Evolutionary conservation across 768 basidiomycete species (phyloP), one percentile per base, ranked within the genome.

Genomic region (Nevesoporus exiguus): DNA sequence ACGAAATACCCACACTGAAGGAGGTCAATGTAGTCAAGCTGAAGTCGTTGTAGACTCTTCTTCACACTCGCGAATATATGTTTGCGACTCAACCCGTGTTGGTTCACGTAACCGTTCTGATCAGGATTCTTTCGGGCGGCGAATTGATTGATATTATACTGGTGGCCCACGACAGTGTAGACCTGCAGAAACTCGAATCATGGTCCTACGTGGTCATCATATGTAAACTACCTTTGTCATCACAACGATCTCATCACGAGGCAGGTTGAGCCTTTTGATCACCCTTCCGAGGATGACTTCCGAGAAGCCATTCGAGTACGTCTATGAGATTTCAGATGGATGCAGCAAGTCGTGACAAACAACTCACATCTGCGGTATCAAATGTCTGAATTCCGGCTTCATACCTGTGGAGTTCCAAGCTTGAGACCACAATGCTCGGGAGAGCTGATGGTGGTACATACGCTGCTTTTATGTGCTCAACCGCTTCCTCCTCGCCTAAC

Each of bases 181-280:
- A 73, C 66, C 75, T 76, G 58, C 25, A 42, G 34, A 21, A 22
- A 34, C 25, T 25, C 27, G 8, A 21, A 30, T 42, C 8, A 21
- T 15, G 8, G 14, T 33, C 37, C 29, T 30, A 34, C 41, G 37
- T 40, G 25, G 45, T 15, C 22, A 22, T 25, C 11, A 29, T 8
- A 43, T 11, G 40, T 4, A 27, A 39, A 52, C 21, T 37, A 81
- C 82, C 73, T 92, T 91, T 51, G 90, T 89, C 75, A 91, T 78
- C 15, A 92, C 79, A 17, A 92, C 88, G 42, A 90, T 82, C 58
- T 85, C 81, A 14, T 86, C 84, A 2, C 89, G 80, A n/a, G 87
- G 86, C 13, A 88, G 74, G 21, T 82, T 66, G 57, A 80, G 76
- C 56, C 81, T 63, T 61, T 85, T 86, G 71, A 92, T 83, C 3